These are phyloP conservation scores for Gossypium gossypioides DNA, from an alignment of 441 rosid genomes.

Conservation along the genomic window DNA sequence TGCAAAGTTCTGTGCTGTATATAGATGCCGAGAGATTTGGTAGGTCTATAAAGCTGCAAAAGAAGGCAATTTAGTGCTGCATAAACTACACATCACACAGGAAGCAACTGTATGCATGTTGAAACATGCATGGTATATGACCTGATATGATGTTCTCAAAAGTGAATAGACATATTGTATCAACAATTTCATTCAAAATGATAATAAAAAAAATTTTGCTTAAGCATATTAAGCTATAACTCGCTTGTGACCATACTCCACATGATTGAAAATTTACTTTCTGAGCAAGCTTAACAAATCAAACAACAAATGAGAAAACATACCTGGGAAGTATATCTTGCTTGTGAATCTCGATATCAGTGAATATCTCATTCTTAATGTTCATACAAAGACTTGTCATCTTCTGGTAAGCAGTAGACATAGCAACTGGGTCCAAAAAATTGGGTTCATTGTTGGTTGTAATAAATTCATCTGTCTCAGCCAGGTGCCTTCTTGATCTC, in stretches of 20 bases:
- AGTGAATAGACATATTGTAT: slow-evolving; percentile 2
- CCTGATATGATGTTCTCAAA: background rate
- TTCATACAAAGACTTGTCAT: slow-evolving; percentile 72
- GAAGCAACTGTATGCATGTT: slow-evolving; percentile 14
- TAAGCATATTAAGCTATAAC: background rate
- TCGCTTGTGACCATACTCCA: background rate
- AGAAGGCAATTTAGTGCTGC: slow-evolving; percentile 18
- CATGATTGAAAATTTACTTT: background rate
- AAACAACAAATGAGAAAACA: background rate
- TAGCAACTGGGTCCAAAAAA: slow-evolving; percentile 56
- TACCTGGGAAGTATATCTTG: slow-evolving; percentile 89
- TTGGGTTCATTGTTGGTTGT: slow-evolving; percentile 47
- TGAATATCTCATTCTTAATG: slow-evolving; percentile 69
- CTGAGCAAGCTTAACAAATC: background rate
- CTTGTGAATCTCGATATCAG: slow-evolving; percentile 91
- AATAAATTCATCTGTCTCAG: slow-evolving; percentile 88
- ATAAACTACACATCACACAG: background rate
- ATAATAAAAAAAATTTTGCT: background rate
- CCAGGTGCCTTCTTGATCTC: slow-evolving; percentile 75
- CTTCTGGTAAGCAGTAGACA: slow-evolving; percentile 82
- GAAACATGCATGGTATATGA: background rate
- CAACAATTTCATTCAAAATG: background rate
- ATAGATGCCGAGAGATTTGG: slow-evolving; percentile 82
- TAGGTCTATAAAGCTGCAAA: slow-evolving; percentile 77
- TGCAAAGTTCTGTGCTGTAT: slow-evolving; percentile 85